A percentile compares a stretch with the other conserved stretches of the same genome.
phyloP scores from a whole-genome alignment of 2,329 filamentous ascomycete genomes.

The Colletotrichum theobromicola region DNA sequence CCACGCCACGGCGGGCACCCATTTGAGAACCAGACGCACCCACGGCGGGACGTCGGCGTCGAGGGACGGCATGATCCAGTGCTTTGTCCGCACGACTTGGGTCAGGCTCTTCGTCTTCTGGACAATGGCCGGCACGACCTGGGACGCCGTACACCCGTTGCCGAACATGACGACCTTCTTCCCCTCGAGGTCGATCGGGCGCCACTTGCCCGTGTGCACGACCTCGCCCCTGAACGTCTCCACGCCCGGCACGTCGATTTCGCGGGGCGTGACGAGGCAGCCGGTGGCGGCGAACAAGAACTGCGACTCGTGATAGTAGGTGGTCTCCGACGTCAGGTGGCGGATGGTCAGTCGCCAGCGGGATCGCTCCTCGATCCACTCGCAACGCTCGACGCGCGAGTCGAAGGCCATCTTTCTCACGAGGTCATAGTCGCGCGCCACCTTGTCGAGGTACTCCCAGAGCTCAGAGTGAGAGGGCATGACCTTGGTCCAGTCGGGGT shows the following conservation, averaged over 20 bases:
- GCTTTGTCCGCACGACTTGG: conserved; percentile 45
- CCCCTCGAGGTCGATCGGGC: conserved; percentile 48
- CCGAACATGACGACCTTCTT: conserved; percentile 59
- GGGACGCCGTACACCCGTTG: conserved; percentile 58
- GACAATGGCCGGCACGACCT: conserved; percentile 53
- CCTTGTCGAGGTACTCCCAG: conserved; percentile 55
- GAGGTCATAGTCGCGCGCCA: conserved; percentile 53
- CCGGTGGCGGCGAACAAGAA: conserved; percentile 43
- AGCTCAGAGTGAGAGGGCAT: conserved; percentile 64
- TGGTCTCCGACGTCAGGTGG: conserved; percentile 24
- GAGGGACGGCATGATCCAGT: conserved; percentile 46
- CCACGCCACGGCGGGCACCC: conserved; percentile 51
- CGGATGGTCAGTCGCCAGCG: conserved; percentile 39
- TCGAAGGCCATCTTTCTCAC: conserved; percentile 41
- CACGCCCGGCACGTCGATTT: conserved; percentile 51
- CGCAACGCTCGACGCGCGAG: conserved; percentile 38
- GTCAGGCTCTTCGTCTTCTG: conserved; percentile 31
- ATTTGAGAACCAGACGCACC: conserved; percentile 39
- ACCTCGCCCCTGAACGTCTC: conserved; percentile 56
- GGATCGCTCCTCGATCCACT: conserved; percentile 40
- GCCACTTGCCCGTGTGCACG: conserved; percentile 62
- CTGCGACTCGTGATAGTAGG: conserved; percentile 40
- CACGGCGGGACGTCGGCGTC: conserved; percentile 24
- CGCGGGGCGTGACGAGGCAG: conserved; percentile 35
- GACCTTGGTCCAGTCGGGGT: conserved; percentile 63